Conservation (phyloP, 139 green algal genomes). For the Asterochloris erici region DNA sequence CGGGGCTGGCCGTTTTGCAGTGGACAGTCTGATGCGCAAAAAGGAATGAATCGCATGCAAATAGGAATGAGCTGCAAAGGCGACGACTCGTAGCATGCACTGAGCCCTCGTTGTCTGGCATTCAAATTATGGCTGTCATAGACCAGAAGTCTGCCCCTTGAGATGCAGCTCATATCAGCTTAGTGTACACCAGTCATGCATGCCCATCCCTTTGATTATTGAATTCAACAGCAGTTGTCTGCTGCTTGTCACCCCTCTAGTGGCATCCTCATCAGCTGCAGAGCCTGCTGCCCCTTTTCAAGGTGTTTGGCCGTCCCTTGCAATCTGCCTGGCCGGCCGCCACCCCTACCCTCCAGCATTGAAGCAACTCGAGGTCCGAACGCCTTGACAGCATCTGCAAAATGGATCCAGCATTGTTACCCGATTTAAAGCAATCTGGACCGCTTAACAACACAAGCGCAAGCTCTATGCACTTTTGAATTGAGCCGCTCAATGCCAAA, state of each 20-base stretch:
- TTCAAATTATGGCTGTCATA: too few relatives aligned
- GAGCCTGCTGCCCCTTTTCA: not conserved
- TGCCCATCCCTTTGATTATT: too few relatives aligned
- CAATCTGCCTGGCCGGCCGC: slow-evolving; percentile 8
- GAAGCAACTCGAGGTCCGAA: not conserved
- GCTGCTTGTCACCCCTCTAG: not conserved
- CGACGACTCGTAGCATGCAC: too few relatives aligned
- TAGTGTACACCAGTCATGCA: too few relatives aligned
- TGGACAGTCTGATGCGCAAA: slow-evolving; percentile 5
- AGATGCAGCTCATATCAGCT: too few relatives aligned
- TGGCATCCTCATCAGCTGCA: not conserved
- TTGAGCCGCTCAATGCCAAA: not conserved
- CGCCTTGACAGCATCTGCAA: not conserved
- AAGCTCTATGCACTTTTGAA: too few relatives aligned
- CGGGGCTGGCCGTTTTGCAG: slow-evolving; percentile 15
- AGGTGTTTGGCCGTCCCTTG: slow-evolving; percentile 8
- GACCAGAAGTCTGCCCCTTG: too few relatives aligned
- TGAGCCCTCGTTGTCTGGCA: too few relatives aligned
- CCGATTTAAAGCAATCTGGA: not conserved
- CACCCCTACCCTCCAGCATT: slow-evolving; percentile 8
- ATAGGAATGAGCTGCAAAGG: not conserved
- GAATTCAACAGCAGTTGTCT: not conserved
- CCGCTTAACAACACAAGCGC: not conserved
- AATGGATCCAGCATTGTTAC: too few relatives aligned
- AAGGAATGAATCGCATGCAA: slow-evolving; percentile 11